phyloP scores from a whole-genome alignment of 192 early-diverging fungal species.

The Coemansia sp. region DNA sequence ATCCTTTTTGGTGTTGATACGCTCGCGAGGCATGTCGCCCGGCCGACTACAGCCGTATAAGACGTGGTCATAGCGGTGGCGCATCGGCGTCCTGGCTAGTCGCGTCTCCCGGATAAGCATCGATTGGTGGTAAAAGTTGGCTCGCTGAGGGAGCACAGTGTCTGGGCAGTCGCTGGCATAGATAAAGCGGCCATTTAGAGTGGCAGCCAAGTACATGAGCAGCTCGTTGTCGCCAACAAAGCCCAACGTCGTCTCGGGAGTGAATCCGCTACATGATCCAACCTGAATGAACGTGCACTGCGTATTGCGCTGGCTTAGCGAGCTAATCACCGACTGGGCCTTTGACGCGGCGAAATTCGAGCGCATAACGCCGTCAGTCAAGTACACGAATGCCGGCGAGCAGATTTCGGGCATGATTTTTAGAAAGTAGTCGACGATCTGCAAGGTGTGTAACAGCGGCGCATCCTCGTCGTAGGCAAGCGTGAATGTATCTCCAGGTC shows the following conservation, averaged over 20 bases:
- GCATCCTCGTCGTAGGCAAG: constrained; percentile 49
- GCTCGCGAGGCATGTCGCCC: constrained; percentile 58
- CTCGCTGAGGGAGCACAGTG: constrained; percentile 25
- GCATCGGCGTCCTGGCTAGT: constrained; percentile 37
- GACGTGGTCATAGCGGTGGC: constrained; percentile 36
- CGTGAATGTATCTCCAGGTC: constrained; percentile 42
- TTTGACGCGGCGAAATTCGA: constrained; percentile 69
- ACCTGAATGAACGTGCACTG: constrained; percentile 74
- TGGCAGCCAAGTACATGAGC: constrained; percentile 67
- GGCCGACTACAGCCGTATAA: constrained; percentile 43
- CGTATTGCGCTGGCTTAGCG: constrained; percentile 60
- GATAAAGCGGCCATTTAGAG: constrained; percentile 70
- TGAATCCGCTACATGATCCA: constrained; percentile 64
- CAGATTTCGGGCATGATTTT: constrained; percentile 55
- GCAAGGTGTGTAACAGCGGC: constrained; percentile 48
- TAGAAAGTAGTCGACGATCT: constrained; percentile 57
- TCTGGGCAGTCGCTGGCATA: constrained; percentile 69
- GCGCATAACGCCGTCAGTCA: constrained; percentile 78
- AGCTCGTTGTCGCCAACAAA: constrained; percentile 78
- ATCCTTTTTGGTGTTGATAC: constrained; percentile 32
- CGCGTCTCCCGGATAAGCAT: constrained; percentile 56
- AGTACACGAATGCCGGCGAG: constrained; percentile 59
- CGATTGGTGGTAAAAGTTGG: constrained; percentile 54
- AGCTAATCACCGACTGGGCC: constrained; percentile 54
- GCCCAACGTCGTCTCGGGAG: constrained; percentile 74